These are phyloP conservation scores for Panellus pusillus DNA, from an alignment of 768 basidiomycete genomes.

Conservation along the genomic window DNA sequence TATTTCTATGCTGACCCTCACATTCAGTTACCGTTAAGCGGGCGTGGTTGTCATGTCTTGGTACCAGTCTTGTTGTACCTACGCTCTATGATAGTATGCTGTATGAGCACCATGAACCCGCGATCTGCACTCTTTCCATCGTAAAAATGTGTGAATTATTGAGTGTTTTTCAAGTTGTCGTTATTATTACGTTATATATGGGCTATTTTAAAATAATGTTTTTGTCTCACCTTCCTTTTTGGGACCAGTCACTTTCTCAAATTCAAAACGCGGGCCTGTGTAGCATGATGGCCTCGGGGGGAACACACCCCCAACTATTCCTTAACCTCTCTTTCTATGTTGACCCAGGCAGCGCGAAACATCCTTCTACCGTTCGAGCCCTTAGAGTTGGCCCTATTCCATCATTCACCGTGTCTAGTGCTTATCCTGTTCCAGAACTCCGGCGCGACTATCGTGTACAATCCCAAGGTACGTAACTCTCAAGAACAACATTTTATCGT, in stretches of 20 bases:
- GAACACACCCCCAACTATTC: conserved; percentile 32
- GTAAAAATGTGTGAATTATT: too few species aligned
- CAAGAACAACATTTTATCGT: not conserved
- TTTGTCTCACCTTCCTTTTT: too few species aligned
- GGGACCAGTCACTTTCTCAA: too few species aligned
- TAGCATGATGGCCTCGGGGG: not conserved
- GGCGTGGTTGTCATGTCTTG: conserved; percentile 27
- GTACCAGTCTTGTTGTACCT: conserved; percentile 43
- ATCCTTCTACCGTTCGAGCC: conserved; percentile 52
- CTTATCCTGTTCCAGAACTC: conserved; percentile 40
- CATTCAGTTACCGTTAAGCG: conserved; percentile 73
- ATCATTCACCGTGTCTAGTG: not conserved
- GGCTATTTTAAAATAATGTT: too few species aligned
- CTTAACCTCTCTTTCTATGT: conserved; percentile 52
- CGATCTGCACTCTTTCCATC: too few species aligned
- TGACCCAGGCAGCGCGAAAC: conserved; percentile 54
- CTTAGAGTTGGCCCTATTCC: conserved; percentile 40
- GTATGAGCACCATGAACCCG: conserved; percentile 9
- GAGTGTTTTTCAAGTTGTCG: too few species aligned
- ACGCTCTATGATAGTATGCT: conserved; percentile 38
- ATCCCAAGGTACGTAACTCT: conserved; percentile 48
- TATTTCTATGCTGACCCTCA: conserved; percentile 14
- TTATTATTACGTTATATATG: too few species aligned
- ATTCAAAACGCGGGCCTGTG: too few species aligned
- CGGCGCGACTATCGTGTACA: conserved; percentile 53